Percentiles rank a stretch among this genome's conserved stretches.
Conservation (phyloP, 2,329 filamentous ascomycete genomes). For the Metarhizium rileyi region DNA sequence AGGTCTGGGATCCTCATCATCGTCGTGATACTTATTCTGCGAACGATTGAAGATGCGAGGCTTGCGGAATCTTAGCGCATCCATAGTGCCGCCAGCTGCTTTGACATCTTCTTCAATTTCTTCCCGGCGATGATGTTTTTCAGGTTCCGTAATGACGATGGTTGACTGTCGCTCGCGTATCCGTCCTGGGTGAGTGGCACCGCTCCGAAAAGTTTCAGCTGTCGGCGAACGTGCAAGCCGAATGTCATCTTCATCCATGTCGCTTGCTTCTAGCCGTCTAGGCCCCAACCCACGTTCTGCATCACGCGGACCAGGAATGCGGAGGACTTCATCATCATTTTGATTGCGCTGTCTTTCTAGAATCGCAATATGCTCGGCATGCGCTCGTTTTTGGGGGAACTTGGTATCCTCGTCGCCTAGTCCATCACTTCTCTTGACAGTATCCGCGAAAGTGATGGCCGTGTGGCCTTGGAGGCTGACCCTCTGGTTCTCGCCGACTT, state of each 20-base stretch:
- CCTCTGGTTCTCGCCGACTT: not conserved
- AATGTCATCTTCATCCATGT: conserved; percentile 27
- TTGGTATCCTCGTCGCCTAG: conserved; percentile 38
- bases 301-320: conserved; percentile 86
- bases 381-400: conserved; percentile 39
- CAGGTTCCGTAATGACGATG: conserved; percentile 59
- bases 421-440: conserved; percentile 51
- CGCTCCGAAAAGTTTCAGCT: conserved; percentile 15
- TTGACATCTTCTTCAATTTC: conserved; percentile 32
- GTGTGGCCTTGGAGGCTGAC: conserved; percentile 12
- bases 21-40: conserved; percentile 29
- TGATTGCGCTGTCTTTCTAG: conserved; percentile 73
- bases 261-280: conserved; percentile 34
- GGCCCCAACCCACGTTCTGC: conserved; percentile 75
- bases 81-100: conserved; percentile 29
- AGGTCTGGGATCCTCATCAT: conserved; percentile 18
- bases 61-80: conserved; percentile 34
- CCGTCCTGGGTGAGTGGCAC: conserved; percentile 12
- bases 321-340: conserved; percentile 62
- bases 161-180: conserved; percentile 37
- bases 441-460: conserved; percentile 58
- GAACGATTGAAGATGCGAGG: conserved; percentile 28
- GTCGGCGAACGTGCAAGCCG: conserved; percentile 15
- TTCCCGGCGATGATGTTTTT: conserved; percentile 25
- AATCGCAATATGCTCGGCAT: conserved; percentile 81